Conservation (phyloP, 306 rosid species). For the Fragaria vesca region DNA sequence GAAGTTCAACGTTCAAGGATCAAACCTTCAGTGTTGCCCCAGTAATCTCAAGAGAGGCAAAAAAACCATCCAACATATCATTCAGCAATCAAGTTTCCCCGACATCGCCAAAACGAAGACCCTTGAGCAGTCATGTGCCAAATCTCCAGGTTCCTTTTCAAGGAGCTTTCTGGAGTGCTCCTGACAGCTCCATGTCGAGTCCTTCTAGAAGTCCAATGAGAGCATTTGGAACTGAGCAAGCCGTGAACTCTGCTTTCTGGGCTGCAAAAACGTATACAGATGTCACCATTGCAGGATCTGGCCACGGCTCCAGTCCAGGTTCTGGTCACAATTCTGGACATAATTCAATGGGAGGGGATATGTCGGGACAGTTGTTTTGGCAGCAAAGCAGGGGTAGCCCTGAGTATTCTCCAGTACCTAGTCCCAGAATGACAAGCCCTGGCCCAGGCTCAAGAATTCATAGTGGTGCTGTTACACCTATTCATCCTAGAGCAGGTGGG, state of each 20-base stretch:
- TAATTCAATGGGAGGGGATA: conserved; percentile 98
- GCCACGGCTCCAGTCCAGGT: conserved; percentile 97
- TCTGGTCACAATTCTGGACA: conserved; percentile 99
- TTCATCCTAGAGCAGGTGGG: conserved; percentile 88
- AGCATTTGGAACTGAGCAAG: conserved; percentile 56
- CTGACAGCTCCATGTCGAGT: conserved; percentile 79
- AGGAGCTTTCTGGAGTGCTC: conserved; percentile 84
- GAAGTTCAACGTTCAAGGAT: conserved; percentile 72
- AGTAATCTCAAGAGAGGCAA: conserved; percentile 51
- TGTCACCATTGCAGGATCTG: conserved; percentile 63
- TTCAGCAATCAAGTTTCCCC: conserved; percentile 47
- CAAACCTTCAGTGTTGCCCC: conserved; percentile 52
- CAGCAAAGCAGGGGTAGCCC: conserved; percentile 70
- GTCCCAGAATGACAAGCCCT: conserved; percentile 67
- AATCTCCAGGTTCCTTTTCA: conserved; percentile 84
- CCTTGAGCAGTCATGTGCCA: conserved; percentile 75
- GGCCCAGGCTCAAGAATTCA: conserved; percentile 99
- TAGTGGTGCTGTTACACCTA: conserved; percentile 98
- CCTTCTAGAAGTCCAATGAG: conserved; percentile 74
- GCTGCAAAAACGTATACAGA: conserved; percentile 52
- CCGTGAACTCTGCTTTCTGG: conserved; percentile 50
- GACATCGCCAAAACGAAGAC: conserved; percentile 73
- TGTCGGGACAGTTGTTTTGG: conserved; percentile 68
- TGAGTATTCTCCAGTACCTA: conserved; percentile 62
- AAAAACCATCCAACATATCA: conserved; percentile 53